Base-by-base conservation (phyloP, 345 rosid species). In the Eucalyptus virginea region DNA sequence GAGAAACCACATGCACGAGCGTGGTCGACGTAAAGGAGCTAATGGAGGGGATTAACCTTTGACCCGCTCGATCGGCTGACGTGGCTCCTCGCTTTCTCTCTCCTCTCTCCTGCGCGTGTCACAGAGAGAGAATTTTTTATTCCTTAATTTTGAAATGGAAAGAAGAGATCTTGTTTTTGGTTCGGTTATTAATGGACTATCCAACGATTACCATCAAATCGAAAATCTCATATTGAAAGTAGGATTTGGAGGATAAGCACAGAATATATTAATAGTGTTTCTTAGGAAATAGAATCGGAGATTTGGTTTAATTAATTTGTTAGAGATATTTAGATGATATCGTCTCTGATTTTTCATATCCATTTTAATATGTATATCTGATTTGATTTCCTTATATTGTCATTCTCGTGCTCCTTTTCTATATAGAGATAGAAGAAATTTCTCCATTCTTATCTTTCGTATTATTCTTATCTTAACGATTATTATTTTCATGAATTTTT, bases 1-100 rank as follows among this genome's bases (percentile, higher is more conserved):
- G 47, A 77, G 85, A 37, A 40, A 21, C 85, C 85, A 77, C 85
- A 77, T 77, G 85, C 85, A 77, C 47, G 85, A 77, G 85, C 85
- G 85, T 11, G 30, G 47, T 40, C 4, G 85, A 77, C 85, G 85
- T 77, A 7, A 40, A 77, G 42, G 85, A 21, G 85, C 47, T 6
- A 77, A 77, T 11, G 47, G 7, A 40, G 85, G 85, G 42, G 21
- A 23, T 56, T 56, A 0, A 24, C 62, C 62, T 56, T 56, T 40
- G 47, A 77, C 47, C 47, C 16, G 8, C 28, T 28, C 47, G 26
- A 77, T 77, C 24, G 85, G 47, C 47, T 11, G 85, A 40, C 47
- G 30, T 37, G 47, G 30, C 85, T 40, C 24, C 85, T 40, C 17
- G 8, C 24, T 42, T 77, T 21, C 28, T 77, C 81, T 37, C 37